Conservation (phyloP, 2,329 filamentous ascomycete genomes). For the Drechslerella coelobrocha region DNA sequence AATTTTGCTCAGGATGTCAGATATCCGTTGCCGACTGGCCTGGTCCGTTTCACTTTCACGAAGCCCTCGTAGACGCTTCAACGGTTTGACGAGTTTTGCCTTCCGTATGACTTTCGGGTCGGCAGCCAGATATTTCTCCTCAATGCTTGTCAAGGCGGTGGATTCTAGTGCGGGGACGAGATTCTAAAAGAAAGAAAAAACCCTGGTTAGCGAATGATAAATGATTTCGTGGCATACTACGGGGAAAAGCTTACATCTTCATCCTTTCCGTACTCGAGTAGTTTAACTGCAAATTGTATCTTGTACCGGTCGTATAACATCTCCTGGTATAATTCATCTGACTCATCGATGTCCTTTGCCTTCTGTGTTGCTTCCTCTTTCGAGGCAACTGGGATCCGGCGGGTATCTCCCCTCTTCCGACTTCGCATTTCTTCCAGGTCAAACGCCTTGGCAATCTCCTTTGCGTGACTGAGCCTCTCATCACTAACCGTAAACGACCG, state of each 20-base stretch:
- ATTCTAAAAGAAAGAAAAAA: constrained; percentile 12
- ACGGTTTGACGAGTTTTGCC: constrained; percentile 21
- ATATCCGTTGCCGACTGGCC: constrained; percentile 25
- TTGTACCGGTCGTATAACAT: constrained; percentile 47
- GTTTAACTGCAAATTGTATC: constrained; percentile 41
- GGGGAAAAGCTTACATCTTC: constrained; percentile 32
- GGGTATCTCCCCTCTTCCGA: constrained; percentile 1
- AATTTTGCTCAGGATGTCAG: constrained; percentile 19
- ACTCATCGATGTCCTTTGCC: not conserved
- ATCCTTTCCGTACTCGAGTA: constrained; percentile 35
- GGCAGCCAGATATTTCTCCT: constrained; percentile 33
- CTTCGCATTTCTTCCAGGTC: constrained; percentile 30
- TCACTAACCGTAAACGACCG: constrained; percentile 37
- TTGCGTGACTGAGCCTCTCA: constrained; percentile 27
- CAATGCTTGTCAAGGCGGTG: constrained; percentile 37
- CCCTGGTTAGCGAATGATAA: not conserved
- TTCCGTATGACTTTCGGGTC: constrained; percentile 21
- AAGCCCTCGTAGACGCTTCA: constrained; percentile 28
- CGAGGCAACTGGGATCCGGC: not conserved
- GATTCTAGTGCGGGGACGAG: constrained; percentile 35
- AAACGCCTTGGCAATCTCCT: constrained; percentile 14
- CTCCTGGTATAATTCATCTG: constrained; percentile 28
- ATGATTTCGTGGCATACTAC: not conserved
- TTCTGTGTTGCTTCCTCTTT: not conserved
- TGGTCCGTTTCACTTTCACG: constrained; percentile 27